Conservation (phyloP, 2,329 filamentous ascomycete genomes). For the Ophiostoma sp. region DNA sequence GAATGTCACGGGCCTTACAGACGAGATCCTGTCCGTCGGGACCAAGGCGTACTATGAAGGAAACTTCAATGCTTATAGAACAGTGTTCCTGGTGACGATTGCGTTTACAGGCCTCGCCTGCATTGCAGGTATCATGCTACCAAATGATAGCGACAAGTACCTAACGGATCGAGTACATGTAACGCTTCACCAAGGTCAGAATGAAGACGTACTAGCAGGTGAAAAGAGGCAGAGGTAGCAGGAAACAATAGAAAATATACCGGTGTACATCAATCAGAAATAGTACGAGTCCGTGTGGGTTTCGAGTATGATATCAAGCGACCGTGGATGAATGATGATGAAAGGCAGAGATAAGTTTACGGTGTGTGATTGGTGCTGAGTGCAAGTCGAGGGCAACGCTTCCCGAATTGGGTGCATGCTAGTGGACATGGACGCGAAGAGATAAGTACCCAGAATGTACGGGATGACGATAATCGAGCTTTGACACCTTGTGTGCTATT, state of each 20-base stretch:
- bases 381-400: background rate
- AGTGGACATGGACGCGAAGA: background rate
- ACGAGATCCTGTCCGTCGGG: background rate
- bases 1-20: background rate
- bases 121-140: constrained; percentile 1
- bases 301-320: no score
- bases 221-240: background rate
- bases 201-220: background rate
- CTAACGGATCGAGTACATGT: background rate
- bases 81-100: background rate
- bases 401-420: background rate
- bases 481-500: background rate
- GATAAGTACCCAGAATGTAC: background rate
- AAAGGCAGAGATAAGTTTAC: no score
- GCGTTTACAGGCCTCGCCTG: background rate
- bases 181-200: background rate
- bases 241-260: background rate
- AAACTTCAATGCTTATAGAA: constrained; percentile 15
- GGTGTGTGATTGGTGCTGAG: no score
- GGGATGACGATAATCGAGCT: background rate
- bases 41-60: background rate
- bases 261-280: background rate
- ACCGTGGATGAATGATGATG: no score
- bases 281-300: background rate
- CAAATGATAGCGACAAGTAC: background rate